phyloP scores from a whole-genome alignment of 139 green algal genomes.

The Micractinium sp. region DNA sequence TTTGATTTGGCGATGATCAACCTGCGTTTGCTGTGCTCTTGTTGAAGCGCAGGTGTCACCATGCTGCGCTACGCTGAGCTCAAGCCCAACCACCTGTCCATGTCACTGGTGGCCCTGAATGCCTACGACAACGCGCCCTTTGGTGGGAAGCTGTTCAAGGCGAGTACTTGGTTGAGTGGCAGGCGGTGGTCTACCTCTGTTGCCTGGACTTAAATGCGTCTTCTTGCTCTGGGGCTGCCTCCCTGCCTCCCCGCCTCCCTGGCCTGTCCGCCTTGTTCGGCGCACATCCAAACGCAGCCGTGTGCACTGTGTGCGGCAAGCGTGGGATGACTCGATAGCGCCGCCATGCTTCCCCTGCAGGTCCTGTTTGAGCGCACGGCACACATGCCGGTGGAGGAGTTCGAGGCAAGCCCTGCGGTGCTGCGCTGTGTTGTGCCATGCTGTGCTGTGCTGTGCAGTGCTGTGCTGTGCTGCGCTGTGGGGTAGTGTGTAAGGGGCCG shows the following conservation, averaged over 20 bases:
- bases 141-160: conserved; percentile 2
- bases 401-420: not conserved
- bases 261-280: not conserved
- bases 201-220: not conserved
- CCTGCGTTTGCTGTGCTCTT: no score
- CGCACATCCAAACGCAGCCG: not conserved
- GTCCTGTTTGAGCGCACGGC: conserved; percentile 14
- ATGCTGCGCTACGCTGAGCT: not conserved
- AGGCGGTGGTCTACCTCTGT: not conserved
- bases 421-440: not conserved
- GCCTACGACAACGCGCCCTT: not conserved
- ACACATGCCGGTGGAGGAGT: not conserved
- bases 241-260: not conserved
- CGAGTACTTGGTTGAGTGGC: not conserved
- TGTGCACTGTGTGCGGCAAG: not conserved
- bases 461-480: no score
- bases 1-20: not conserved
- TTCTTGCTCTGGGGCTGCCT: not conserved
- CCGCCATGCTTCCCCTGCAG: not conserved
- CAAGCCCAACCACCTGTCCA: not conserved
- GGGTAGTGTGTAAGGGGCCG: not conserved
- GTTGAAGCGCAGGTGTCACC: not conserved
- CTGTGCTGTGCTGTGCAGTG: not conserved
- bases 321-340: not conserved
- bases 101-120: not conserved